phyloP scores from a whole-genome alignment of 306 rosid species.

The Begonia loranthoides region DNA sequence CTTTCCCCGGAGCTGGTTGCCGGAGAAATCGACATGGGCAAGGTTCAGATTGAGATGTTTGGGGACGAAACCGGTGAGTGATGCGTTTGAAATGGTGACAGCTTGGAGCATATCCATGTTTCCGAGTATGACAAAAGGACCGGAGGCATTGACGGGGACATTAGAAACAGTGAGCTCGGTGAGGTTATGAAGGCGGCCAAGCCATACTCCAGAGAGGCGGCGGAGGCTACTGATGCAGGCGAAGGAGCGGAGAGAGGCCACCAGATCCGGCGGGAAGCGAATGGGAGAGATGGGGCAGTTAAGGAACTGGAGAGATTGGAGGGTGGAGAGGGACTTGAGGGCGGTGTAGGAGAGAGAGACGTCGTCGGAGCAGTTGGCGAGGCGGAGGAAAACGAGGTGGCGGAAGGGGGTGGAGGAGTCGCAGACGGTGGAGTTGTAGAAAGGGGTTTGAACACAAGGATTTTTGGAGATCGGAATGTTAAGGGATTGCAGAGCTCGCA shows the following conservation, averaged over 20 bases:
- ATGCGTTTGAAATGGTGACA: slow-evolving; percentile 54
- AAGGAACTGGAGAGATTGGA: slow-evolving; percentile 50
- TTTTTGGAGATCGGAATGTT: slow-evolving; percentile 68
- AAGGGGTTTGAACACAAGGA: slow-evolving; percentile 52
- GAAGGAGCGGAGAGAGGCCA: slow-evolving; percentile 62
- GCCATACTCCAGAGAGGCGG: slow-evolving; percentile 72
- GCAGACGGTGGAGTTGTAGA: slow-evolving; percentile 52
- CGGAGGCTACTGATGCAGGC: slow-evolving; percentile 46
- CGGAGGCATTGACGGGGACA: slow-evolving; percentile 41
- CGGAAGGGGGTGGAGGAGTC: slow-evolving; percentile 77
- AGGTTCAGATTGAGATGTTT: slow-evolving; percentile 46
- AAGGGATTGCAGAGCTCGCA: slow-evolving; percentile 73
- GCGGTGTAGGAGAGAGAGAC: slow-evolving; percentile 80
- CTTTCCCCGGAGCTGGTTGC: slow-evolving; percentile 47
- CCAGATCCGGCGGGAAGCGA: slow-evolving; percentile 64
- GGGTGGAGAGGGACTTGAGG: slow-evolving; percentile 79
- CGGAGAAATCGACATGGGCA: slow-evolving; percentile 71
- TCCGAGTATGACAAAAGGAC: slow-evolving; percentile 69
- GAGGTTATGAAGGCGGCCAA: slow-evolving; percentile 59
- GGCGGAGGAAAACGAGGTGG: slow-evolving; percentile 64
- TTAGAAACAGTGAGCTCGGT: slow-evolving; percentile 60
- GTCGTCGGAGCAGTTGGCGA: slow-evolving; percentile 68
- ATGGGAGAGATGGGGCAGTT: slow-evolving; percentile 80
- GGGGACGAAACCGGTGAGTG: slow-evolving; percentile 64
- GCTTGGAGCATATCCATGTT: slow-evolving; percentile 56